A percentile compares a stretch with the other conserved stretches of the same genome.
phyloP scores from a whole-genome alignment of 2,329 filamentous ascomycete species.

The Colletotrichum truncatum region DNA sequence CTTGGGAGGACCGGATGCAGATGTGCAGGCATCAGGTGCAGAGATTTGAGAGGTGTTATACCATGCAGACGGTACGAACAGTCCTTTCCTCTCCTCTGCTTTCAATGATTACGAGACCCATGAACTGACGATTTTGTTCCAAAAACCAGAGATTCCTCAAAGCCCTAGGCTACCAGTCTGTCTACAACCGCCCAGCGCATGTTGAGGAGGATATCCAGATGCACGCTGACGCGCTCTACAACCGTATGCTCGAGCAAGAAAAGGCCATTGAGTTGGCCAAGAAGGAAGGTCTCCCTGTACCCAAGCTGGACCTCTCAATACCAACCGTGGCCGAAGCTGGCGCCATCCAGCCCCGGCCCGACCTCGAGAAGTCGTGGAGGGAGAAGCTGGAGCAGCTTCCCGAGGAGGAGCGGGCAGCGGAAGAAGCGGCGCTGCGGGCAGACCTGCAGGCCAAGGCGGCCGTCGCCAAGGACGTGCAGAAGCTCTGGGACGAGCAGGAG shows the following conservation, averaged over 20 bases:
- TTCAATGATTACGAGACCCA: neutral
- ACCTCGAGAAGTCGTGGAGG: slow-evolving; percentile 61
- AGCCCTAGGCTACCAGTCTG: slow-evolving; percentile 85
- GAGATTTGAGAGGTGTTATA: slow-evolving; percentile 87
- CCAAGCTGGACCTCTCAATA: slow-evolving; percentile 68
- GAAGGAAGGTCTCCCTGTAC: slow-evolving; percentile 65
- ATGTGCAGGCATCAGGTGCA: slow-evolving; percentile 84
- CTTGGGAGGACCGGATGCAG: slow-evolving; percentile 73
- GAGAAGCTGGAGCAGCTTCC: slow-evolving; percentile 66
- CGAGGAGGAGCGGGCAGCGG: slow-evolving; percentile 66
- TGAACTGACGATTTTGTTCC: neutral
- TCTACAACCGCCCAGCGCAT: slow-evolving; percentile 68
- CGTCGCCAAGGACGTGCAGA: slow-evolving; percentile 64
- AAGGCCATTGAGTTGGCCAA: slow-evolving; percentile 75
- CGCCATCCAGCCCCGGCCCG: slow-evolving; percentile 45
- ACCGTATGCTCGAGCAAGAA: slow-evolving; percentile 87
- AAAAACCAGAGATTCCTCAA: slow-evolving; percentile 79
- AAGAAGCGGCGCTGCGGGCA: slow-evolving; percentile 71
- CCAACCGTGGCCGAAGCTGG: slow-evolving; percentile 37
- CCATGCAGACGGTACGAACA: slow-evolving; percentile 81
- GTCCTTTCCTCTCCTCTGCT: neutral
- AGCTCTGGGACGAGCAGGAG: slow-evolving; percentile 65
- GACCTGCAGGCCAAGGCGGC: slow-evolving; percentile 70
- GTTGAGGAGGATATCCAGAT: slow-evolving; percentile 92
- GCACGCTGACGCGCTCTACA: slow-evolving; percentile 92